Evolutionary conservation across 2,329 filamentous ascomycete genomes (phyloP).

Genomic region (Trichoderma brevicompactum): DNA sequence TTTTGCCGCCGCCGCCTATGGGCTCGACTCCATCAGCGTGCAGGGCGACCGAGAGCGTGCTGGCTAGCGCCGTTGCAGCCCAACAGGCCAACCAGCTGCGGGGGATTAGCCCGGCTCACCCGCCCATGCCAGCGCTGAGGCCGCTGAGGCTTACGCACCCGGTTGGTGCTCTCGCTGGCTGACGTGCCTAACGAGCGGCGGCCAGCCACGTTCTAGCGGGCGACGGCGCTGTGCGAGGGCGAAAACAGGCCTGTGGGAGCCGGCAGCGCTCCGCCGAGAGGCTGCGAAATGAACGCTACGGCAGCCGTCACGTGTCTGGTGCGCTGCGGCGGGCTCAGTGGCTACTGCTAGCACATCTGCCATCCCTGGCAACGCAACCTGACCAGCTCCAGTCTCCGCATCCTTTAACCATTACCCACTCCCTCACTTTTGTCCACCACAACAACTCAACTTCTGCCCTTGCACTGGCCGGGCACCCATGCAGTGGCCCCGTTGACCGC

Average conservation of each 20-base stretch:
- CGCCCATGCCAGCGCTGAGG: background rate
- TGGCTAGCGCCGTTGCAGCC: slow-evolving; percentile 27
- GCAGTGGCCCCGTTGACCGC: slow-evolving; percentile 32
- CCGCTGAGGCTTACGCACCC: slow-evolving; percentile 10
- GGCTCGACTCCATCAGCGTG: slow-evolving; percentile 11
- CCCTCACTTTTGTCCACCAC: slow-evolving; percentile 3
- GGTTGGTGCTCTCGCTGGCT: background rate
- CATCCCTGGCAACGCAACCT: slow-evolving; percentile 23
- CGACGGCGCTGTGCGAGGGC: slow-evolving; percentile 8
- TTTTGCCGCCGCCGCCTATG: background rate
- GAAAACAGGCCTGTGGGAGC: slow-evolving; percentile 7
- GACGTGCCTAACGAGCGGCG: background rate
- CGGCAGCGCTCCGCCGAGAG: slow-evolving; percentile 6
- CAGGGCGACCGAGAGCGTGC: slow-evolving; percentile 1
- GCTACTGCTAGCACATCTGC: background rate
- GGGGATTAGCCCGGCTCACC: slow-evolving; percentile 9
- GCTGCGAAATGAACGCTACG: slow-evolving; percentile 1
- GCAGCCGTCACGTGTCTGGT: slow-evolving; percentile 22
- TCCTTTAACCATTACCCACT: slow-evolving; percentile 27
- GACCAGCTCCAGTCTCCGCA: slow-evolving; percentile 28
- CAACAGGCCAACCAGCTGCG: slow-evolving; percentile 27
- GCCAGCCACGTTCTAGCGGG: slow-evolving; percentile 20
- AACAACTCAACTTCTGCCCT: slow-evolving; percentile 29
- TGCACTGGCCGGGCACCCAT: slow-evolving; percentile 30
- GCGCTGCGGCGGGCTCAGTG: slow-evolving; percentile 4